These are phyloP conservation scores for Tremella fuciformis DNA, from an alignment of 768 basidiomycete genomes.

Conservation along the genomic window DNA sequence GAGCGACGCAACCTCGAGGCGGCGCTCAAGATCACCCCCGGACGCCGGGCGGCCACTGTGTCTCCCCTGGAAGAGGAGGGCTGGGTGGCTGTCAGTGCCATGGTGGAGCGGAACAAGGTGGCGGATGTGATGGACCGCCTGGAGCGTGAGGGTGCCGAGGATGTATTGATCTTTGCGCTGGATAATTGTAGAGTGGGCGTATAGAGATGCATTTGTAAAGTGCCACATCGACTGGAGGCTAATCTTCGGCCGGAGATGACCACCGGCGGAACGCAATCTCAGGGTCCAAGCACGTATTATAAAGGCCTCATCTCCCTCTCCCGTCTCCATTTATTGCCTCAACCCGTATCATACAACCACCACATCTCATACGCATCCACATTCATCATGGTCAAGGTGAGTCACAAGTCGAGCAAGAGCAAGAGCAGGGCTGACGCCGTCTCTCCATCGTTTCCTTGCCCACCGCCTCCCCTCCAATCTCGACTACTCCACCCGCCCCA, in stretches of 20 bases:
- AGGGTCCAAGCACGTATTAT: background rate
- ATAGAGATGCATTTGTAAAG: conserved; percentile 10
- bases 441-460: background rate
- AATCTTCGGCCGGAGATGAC: background rate
- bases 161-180: conserved; percentile 81
- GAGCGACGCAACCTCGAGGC: conserved; percentile 61
- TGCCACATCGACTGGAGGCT: conserved; percentile 5
- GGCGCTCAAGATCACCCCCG: conserved; percentile 76
- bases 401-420: conserved; percentile 1
- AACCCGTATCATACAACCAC: conserved; percentile 4
- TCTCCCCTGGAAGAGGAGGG: conserved; percentile 69
- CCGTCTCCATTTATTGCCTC: conserved; percentile 9
- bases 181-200: conserved; percentile 86
- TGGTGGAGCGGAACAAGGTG: conserved; percentile 78
- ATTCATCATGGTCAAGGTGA: conserved; percentile 43
- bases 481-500: background rate
- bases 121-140: conserved; percentile 88
- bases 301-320: conserved; percentile 20
- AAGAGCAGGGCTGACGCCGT: background rate
- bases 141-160: conserved; percentile 77
- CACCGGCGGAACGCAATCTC: background rate
- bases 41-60: conserved; percentile 82
- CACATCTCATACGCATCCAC: conserved; percentile 7
- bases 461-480: background rate
- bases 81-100: conserved; percentile 89